Evolutionary conservation across 345 rosid genomes (phyloP).

Genomic region (Clausena lansium): DNA sequence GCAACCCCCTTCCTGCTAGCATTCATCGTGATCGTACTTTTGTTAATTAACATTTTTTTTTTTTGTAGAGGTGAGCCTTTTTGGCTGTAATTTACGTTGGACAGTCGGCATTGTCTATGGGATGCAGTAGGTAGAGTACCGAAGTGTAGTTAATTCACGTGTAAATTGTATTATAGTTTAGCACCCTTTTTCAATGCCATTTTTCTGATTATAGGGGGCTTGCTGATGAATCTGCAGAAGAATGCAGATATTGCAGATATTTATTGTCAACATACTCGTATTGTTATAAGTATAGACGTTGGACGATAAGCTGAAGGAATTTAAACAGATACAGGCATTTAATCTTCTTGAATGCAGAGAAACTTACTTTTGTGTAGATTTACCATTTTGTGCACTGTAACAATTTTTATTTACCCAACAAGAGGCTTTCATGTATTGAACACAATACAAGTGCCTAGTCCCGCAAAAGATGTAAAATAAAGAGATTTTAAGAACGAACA

Average conservation of each 20-base stretch:
- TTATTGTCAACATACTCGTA: slow-evolving; percentile 22
- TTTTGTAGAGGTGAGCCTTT: slow-evolving; percentile 23
- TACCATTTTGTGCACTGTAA: background rate
- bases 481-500: background rate
- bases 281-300: too few relatives aligned
- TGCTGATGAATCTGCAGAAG: slow-evolving; percentile 47
- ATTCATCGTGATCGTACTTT: background rate
- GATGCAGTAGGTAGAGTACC: slow-evolving; percentile 29
- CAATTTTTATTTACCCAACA: slow-evolving; percentile 1
- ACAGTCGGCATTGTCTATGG: background rate
- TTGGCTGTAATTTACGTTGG: slow-evolving; percentile 19
- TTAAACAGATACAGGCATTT: too few relatives aligned
- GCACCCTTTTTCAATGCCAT: slow-evolving; percentile 25
- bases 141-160: slow-evolving; percentile 38
- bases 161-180: slow-evolving; percentile 48
- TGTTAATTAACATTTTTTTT: slow-evolving; percentile 25
- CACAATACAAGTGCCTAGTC: slow-evolving; percentile 9
- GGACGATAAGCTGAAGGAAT: background rate
- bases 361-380: too few relatives aligned
- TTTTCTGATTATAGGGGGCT: slow-evolving; percentile 21
- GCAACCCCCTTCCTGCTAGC: slow-evolving; percentile 48
- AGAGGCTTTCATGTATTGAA: background rate
- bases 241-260: slow-evolving; percentile 57
- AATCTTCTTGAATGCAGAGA: background rate
- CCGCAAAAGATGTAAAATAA: background rate